Evolutionary conservation across 208 protist genomes (phyloP), one percentile per base, ranked within the genome.

Genomic region (Acanthamoeba lenticulata): DNA sequence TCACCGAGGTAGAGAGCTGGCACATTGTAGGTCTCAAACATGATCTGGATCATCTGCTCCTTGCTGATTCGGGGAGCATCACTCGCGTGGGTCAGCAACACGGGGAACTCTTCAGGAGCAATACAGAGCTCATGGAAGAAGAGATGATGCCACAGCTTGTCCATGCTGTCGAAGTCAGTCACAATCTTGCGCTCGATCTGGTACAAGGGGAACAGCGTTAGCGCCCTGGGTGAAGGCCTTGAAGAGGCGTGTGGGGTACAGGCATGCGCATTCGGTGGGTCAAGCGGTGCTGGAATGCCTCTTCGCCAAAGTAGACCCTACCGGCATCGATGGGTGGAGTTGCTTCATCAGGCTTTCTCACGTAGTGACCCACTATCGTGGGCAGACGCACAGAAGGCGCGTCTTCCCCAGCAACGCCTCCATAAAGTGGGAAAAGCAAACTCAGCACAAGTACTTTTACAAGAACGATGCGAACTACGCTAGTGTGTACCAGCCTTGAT

Each of bases 331-430:
- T 21, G 7, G 19, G 52, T 60, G 2, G 9, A 60, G 3, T 2
- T 4, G 52, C 52, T 60, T 24, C 15, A 52, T 55, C 15, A 24
- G 3, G 9, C 52, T n/a, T 57, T 24, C 17, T 19, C 52, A 21
- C 3, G 52, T 57, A 19, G 2, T 98, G 97, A 45, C 99, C 98
- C 13, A 95, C 91, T 7, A 94, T 32, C 1, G 95, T 98, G 32
- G 96, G 98, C 67, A 99, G 97, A n/a, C 98, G 96, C 36, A 97
- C 96, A 60, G 98, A 97, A 34, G 99, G 98, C 6, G 98, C 97
- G 95, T 99, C 98, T 92, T 99, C 98, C 47, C 98, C 98, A 32
- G 97, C 98, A 81, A 60, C 52, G 0, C 52, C 52, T 60, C 11
- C 15, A 11, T 24, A 11, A 21, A 24, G 9, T 5, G 27, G 19